Evolutionary conservation across 345 rosid genomes (phyloP).

Genomic region (Ricinus communis): DNA sequence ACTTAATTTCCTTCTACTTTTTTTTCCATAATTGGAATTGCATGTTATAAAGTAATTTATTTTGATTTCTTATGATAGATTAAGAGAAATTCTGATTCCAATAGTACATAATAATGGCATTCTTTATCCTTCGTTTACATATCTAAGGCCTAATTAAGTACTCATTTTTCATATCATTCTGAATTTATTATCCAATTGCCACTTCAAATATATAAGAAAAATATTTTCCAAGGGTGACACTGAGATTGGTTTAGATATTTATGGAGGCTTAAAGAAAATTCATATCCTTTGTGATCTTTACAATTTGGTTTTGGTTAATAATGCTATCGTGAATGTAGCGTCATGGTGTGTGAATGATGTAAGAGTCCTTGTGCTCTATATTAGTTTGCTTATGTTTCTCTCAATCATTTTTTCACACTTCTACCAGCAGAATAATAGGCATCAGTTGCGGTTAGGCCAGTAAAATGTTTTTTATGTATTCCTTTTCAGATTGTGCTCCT

Average conservation of each 20-base stretch:
- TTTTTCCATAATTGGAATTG: too few relatives aligned
- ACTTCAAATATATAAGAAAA: too few relatives aligned
- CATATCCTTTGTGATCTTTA: background rate
- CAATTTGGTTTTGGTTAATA: background rate
- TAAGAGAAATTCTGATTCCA: too few relatives aligned
- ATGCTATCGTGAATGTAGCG: background rate
- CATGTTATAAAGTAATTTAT: too few relatives aligned
- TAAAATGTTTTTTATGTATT: background rate
- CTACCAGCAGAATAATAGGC: background rate
- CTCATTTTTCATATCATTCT: too few relatives aligned
- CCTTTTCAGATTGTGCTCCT: background rate
- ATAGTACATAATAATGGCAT: too few relatives aligned
- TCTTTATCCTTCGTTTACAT: too few relatives aligned
- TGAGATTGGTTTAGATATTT: background rate
- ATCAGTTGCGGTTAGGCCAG: background rate
- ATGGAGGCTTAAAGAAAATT: background rate
- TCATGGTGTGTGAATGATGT: background rate
- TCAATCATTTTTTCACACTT: background rate
- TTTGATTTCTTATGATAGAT: too few relatives aligned
- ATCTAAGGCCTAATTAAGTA: too few relatives aligned
- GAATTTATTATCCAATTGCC: too few relatives aligned
- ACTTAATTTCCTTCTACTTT: too few relatives aligned
- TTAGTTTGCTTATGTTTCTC: background rate
- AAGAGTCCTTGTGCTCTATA: background rate
- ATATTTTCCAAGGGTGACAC: background rate